Percentiles rank a stretch among this genome's conserved stretches.
phyloP scores from a whole-genome alignment of 352 stramenopile genomes.

The Phytophthora pluvialis region DNA sequence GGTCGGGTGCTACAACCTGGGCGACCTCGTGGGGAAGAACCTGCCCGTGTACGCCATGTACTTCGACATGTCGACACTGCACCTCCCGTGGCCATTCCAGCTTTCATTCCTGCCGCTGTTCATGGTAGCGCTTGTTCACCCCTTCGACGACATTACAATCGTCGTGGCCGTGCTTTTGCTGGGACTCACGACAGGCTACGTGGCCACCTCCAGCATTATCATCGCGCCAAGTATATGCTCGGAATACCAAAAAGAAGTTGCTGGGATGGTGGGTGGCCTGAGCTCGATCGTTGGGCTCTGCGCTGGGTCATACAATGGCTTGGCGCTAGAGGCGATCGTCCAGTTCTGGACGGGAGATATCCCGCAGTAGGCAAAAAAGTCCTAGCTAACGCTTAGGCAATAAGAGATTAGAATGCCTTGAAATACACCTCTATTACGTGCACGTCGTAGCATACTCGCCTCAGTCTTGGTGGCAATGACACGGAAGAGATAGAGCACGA shows the following conservation, averaged over 20 bases:
- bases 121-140: slow-evolving; percentile 56
- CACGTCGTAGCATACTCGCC: not conserved
- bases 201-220: slow-evolving; percentile 81
- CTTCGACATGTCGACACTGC: slow-evolving; percentile 70
- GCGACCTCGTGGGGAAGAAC: slow-evolving; percentile 84
- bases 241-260: slow-evolving; percentile 82
- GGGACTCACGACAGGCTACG: slow-evolving; percentile 76
- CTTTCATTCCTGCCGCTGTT: slow-evolving; percentile 77
- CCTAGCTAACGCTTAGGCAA: not conserved
- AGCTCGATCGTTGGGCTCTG: slow-evolving; percentile 80
- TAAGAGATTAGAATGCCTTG: slow-evolving; percentile 20
- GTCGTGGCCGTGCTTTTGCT: slow-evolving; percentile 64
- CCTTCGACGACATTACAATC: slow-evolving; percentile 58
- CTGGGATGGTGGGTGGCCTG: slow-evolving; percentile 75
- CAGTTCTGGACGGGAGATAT: slow-evolving; percentile 45
- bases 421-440: not conserved
- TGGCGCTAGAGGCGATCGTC: slow-evolving; percentile 72
- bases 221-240: slow-evolving; percentile 74
- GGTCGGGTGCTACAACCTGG: slow-evolving; percentile 78
- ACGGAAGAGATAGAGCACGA: no score
- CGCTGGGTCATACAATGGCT: slow-evolving; percentile 75
- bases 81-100: slow-evolving; percentile 72
- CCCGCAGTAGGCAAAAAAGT: slow-evolving; percentile 3
- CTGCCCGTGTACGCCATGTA: slow-evolving; percentile 75
- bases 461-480: no score